Conservation (phyloP, 768 basidiomycete species). For the Obba rivulosa region DNA sequence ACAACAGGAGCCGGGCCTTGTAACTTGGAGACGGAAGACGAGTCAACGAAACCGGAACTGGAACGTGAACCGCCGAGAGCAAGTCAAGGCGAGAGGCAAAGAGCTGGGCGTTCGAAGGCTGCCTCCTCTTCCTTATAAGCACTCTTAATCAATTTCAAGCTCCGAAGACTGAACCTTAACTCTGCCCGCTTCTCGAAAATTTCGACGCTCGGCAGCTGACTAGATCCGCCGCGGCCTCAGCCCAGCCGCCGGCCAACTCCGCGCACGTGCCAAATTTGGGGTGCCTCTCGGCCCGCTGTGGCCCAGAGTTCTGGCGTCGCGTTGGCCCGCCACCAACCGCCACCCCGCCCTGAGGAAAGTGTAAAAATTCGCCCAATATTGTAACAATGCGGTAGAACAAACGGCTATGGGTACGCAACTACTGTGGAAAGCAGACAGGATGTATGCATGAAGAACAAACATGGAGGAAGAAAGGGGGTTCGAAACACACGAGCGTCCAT, state of each 20-base stretch:
- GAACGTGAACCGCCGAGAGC: constrained; percentile 45
- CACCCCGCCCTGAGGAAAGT: neutral
- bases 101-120: constrained; percentile 6
- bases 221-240: constrained; percentile 10
- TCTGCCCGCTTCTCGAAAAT: constrained; percentile 15
- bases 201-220: constrained; percentile 1
- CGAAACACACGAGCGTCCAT: constrained; percentile 8
- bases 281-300: constrained; percentile 5
- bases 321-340: constrained; percentile 1
- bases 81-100: constrained; percentile 35
- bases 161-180: constrained; percentile 35
- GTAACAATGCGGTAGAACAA: neutral
- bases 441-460: constrained; percentile 1
- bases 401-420: constrained; percentile 2
- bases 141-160: constrained; percentile 36
- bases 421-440: constrained; percentile 8
- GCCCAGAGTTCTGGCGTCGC: constrained; percentile 1
- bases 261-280: constrained; percentile 1
- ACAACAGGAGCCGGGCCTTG: constrained; percentile 48
- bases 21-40: constrained; percentile 39
- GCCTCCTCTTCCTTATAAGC: constrained; percentile 34
- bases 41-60: constrained; percentile 53
- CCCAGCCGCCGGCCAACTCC: constrained; percentile 11
- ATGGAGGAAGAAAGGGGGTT: neutral
- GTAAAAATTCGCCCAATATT: neutral